phyloP scores from a whole-genome alignment of 208 protist species.

The Angomonas ambiguus region DNA sequence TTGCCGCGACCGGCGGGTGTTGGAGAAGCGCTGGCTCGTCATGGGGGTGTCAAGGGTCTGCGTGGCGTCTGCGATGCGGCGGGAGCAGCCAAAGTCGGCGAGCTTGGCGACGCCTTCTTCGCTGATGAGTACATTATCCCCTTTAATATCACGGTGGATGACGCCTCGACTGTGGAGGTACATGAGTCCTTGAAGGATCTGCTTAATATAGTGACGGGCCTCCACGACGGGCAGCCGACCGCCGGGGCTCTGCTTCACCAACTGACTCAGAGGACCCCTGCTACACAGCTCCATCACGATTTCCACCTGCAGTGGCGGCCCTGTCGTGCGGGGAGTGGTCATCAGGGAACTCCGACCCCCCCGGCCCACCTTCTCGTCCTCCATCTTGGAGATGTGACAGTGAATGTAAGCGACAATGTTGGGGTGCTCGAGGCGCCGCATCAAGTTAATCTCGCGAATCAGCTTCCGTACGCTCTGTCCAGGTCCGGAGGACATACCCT shows the following conservation, averaged over 20 bases:
- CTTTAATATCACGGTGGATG: slow-evolving; percentile 86
- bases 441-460: slow-evolving; percentile 75
- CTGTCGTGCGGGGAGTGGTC: slow-evolving; percentile 3
- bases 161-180: slow-evolving; percentile 81
- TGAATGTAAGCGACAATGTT: slow-evolving; percentile 84
- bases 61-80: slow-evolving; percentile 59
- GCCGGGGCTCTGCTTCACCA: slow-evolving; percentile 44
- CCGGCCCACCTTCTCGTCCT: slow-evolving; percentile 22
- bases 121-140: slow-evolving; percentile 83
- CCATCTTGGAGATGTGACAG: slow-evolving; percentile 56
- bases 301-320: slow-evolving; percentile 53
- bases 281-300: slow-evolving; percentile 86
- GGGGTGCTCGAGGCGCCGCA: slow-evolving; percentile 65
- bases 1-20: not conserved
- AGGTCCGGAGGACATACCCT: slow-evolving; percentile 7
- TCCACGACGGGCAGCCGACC: slow-evolving; percentile 37
- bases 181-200: slow-evolving; percentile 73
- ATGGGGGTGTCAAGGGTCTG: slow-evolving; percentile 16
- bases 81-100: slow-evolving; percentile 92
- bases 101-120: slow-evolving; percentile 82
- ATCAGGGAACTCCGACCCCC: slow-evolving; percentile 1
- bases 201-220: slow-evolving; percentile 52
- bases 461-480: slow-evolving; percentile 30
- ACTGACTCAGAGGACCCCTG: slow-evolving; percentile 43
- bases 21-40: slow-evolving; percentile 13